Base-by-base conservation (phyloP, 139 green algal species). In the Dunaliella primolecta region DNA sequence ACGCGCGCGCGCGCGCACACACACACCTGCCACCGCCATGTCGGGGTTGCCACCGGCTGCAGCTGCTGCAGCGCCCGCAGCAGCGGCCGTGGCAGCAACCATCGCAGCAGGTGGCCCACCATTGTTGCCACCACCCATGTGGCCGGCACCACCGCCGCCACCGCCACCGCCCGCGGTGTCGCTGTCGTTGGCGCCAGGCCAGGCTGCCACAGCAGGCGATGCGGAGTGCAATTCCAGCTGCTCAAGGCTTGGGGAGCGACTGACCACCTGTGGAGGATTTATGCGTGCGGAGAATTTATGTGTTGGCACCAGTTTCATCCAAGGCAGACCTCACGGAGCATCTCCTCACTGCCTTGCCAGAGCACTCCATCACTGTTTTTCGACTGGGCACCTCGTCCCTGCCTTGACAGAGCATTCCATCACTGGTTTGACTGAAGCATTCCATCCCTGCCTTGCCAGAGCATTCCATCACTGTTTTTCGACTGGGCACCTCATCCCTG, bases 151-250 rank as follows among this genome's bases (percentile, higher is more conserved):
- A 78, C 25, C 11, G 33, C 35, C 35, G 1, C 81, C 57, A 7
- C n/a, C n/a, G n/a, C 57, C 57, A 2, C 57, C 64, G 29, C 27
- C 64, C 1, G 31, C 1, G 57, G 1, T 32, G 2, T 24, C 20
- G n/a, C 79, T 33, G 31, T 57, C 81, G 21, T 24, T 32, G 29
- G 55, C 81, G 57, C 81, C 81, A 1, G 81, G 81, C 81, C 81
- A 84, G 15, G 81, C 23, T 21, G 64, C 3, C 23, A 86, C 72
- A 25, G 29, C 1, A 24, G 72, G 36, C 2, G 72, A 86, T 30
- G 27, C 32, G 23, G 82, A 29, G 27, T 86, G 82, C 72, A 86
- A 74, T 74, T 86, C 82, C 36, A 86, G 74, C n/a, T 74, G n/a
- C 37, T 32, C 36, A 30, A 86, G 82, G 21, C 23, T 1, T 29